Percentiles rank a stretch among this genome's conserved stretches.
phyloP scores from a whole-genome alignment of 352 stramenopile genomes.

The Pythium sp. region DNA sequence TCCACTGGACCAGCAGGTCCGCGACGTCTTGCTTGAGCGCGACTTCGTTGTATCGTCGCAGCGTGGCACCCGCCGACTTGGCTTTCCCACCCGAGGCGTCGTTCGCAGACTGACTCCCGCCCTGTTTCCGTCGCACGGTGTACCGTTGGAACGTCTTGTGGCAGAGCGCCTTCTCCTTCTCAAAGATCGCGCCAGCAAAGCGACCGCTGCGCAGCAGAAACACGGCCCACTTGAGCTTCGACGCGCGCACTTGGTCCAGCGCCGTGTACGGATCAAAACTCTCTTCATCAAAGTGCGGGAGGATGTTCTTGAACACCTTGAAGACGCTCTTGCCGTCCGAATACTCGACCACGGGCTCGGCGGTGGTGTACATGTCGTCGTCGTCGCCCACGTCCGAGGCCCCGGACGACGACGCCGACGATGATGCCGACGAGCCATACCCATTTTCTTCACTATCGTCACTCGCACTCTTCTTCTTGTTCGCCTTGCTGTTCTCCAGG shows the following conservation, averaged over 20 bases:
- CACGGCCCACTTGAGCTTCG: slow-evolving; percentile 78
- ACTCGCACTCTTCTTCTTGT: slow-evolving; percentile 24
- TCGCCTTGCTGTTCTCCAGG: slow-evolving; percentile 16
- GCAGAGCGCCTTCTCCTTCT: slow-evolving; percentile 83
- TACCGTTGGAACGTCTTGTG: slow-evolving; percentile 94
- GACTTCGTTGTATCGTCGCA: slow-evolving; percentile 91
- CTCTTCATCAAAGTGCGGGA: slow-evolving; percentile 44
- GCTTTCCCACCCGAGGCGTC: slow-evolving; percentile 82
- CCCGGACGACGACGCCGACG: slow-evolving; percentile 37
- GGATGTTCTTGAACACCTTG: slow-evolving; percentile 74
- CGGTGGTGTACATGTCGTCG: slow-evolving; percentile 38
- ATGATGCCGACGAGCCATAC: slow-evolving; percentile 27
- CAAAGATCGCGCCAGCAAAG: slow-evolving; percentile 91
- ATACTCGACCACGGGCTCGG: slow-evolving; percentile 78
- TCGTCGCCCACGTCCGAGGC: slow-evolving; percentile 47
- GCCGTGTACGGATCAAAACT: slow-evolving; percentile 58
- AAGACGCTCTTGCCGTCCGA: slow-evolving; percentile 70
- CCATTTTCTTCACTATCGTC: slow-evolving; percentile 10
- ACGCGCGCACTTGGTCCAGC: slow-evolving; percentile 44
- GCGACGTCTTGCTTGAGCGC: slow-evolving; percentile 89
- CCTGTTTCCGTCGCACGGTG: slow-evolving; percentile 92
- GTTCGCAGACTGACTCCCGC: slow-evolving; percentile 88
- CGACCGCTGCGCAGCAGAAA: slow-evolving; percentile 90
- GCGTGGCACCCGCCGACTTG: slow-evolving; percentile 91
- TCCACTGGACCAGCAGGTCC: slow-evolving; percentile 81